Percentiles rank a stretch among this genome's conserved stretches.
Evolutionary conservation across 768 basidiomycete species (phyloP).

Genomic region (Tulasnella sp.): DNA sequence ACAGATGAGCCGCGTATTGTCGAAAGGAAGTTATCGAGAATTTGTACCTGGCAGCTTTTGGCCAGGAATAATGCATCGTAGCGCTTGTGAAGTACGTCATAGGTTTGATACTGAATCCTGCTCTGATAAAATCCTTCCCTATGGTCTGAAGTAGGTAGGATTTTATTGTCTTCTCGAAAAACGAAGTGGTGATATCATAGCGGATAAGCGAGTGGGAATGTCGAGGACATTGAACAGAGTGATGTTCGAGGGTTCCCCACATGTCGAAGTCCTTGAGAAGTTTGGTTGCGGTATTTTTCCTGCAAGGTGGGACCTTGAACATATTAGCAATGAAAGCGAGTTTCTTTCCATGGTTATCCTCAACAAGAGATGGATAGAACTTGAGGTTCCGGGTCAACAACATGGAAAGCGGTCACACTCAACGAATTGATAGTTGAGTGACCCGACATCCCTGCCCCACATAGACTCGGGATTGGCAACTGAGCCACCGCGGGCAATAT

Average conservation of each 20-base stretch:
- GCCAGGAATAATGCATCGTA: constrained; percentile 31
- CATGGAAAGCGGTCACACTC: too few relatives aligned
- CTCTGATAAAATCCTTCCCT: constrained; percentile 26
- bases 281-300: constrained; percentile 17
- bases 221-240: constrained; percentile 27
- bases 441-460: too few relatives aligned
- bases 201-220: constrained; percentile 29
- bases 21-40: neutral
- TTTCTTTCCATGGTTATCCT: constrained; percentile 26
- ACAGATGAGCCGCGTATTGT: neutral
- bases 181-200: constrained; percentile 31
- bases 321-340: constrained; percentile 25
- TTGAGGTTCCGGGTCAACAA: constrained; percentile 37
- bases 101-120: constrained; percentile 2
- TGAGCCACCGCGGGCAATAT: too few relatives aligned
- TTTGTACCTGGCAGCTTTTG: constrained; percentile 34
- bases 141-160: constrained; percentile 26
- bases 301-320: constrained; percentile 28
- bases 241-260: constrained; percentile 39
- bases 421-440: too few relatives aligned
- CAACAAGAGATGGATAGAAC: constrained; percentile 37
- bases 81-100: neutral
- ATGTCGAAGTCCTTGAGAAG: constrained; percentile 26
- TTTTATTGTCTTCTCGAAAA: constrained; percentile 17
- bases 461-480: too few relatives aligned